phyloP scores from a whole-genome alignment of 352 stramenopile species.

The Phytophthora foliorum region DNA sequence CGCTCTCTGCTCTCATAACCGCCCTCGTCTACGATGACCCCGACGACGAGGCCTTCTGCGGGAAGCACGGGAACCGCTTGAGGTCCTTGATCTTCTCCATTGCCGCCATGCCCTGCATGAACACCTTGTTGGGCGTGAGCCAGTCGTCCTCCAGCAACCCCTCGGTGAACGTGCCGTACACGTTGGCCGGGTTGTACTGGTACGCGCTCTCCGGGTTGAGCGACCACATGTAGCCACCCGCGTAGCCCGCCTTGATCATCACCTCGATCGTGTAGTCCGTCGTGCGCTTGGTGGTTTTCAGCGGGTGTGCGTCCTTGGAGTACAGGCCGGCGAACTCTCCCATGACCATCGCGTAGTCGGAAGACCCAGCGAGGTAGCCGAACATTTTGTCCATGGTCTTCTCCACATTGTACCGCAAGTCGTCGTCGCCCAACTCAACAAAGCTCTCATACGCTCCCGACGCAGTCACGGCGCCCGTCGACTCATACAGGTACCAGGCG shows the following conservation, averaged over 20 bases:
- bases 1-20: conserved; percentile 1
- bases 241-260: conserved; percentile 60
- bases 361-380: conserved; percentile 54
- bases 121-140: conserved; percentile 70
- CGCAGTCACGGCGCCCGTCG: conserved; percentile 21
- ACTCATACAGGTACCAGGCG: conserved; percentile 65
- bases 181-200: conserved; percentile 75
- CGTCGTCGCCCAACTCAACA: conserved; percentile 55
- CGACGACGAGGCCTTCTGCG: conserved; percentile 26
- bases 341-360: conserved; percentile 60
- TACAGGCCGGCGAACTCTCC: conserved; percentile 77
- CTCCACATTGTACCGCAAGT: conserved; percentile 61
- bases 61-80: conserved; percentile 70
- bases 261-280: conserved; percentile 72
- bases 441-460: conserved; percentile 38
- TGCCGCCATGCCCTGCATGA: conserved; percentile 60
- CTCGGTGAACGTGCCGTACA: conserved; percentile 67
- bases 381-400: conserved; percentile 74
- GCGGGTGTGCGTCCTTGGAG: conserved; percentile 53
- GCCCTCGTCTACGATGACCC: conserved; percentile 10
- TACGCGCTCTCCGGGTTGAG: conserved; percentile 78
- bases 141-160: conserved; percentile 75
- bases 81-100: conserved; percentile 67
- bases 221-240: conserved; percentile 81
- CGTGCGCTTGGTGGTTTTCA: conserved; percentile 63